These are phyloP conservation scores for Agrocybe praecox DNA, from an alignment of 768 basidiomycete genomes.

Conservation along the genomic window DNA sequence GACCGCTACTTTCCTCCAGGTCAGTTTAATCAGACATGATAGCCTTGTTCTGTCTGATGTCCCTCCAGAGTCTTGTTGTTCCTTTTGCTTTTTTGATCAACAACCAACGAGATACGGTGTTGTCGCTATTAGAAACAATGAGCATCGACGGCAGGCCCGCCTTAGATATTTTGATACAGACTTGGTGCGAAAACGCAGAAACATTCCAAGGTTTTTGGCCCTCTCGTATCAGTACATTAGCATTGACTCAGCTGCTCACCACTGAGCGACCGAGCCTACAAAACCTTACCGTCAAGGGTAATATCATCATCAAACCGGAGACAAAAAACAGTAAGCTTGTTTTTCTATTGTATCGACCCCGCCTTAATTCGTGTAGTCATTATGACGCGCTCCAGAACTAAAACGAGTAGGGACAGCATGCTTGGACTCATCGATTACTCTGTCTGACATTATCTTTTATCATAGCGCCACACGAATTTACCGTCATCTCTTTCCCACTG, in stretches of 20 bases:
- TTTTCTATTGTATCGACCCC: constrained; percentile 10
- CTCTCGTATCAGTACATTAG: constrained; percentile 81
- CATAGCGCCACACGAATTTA: constrained; percentile 85
- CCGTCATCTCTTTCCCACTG: constrained; percentile 83
- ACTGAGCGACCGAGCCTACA: constrained; percentile 69
- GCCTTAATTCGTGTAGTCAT: constrained; percentile 64
- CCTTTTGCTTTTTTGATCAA: constrained; percentile 95
- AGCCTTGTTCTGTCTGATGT: background rate
- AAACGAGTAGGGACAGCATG: constrained; percentile 54
- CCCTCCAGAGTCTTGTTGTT: constrained; percentile 77
- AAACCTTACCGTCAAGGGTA: constrained; percentile 82
- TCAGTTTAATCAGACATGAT: constrained; percentile 22
- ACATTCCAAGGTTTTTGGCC: constrained; percentile 97
- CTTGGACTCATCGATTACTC: constrained; percentile 44
- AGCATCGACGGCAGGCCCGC: constrained; percentile 61
- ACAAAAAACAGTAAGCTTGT: constrained; percentile 76
- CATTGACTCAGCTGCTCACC: constrained; percentile 72
- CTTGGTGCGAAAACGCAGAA: constrained; percentile 95
- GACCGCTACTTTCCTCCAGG: constrained; percentile 92
- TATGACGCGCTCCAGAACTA: constrained; percentile 94
- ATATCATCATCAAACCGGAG: constrained; percentile 82
- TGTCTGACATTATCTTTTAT: constrained; percentile 8
- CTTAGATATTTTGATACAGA: constrained; percentile 85
- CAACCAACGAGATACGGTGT: constrained; percentile 79
- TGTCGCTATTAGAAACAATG: constrained; percentile 75